Evolutionary conservation across 768 basidiomycete species (phyloP), one percentile per base, ranked within the genome.

Genomic region (Mycena maculata): DNA sequence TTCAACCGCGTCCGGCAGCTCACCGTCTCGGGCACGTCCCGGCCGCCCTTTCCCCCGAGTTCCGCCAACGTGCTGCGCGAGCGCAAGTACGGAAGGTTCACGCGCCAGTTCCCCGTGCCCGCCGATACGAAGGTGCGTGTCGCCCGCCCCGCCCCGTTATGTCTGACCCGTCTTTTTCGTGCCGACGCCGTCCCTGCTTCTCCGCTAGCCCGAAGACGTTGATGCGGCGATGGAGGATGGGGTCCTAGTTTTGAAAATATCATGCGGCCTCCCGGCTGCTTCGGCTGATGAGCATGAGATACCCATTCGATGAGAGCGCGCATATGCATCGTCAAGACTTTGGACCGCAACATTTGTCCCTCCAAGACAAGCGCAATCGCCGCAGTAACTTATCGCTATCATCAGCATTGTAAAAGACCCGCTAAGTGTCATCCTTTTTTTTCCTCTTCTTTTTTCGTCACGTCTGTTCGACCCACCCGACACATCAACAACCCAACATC

Each of bases 1-100:
- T 86, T 87, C 80, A 92, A 87, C 69, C 83, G 87, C 67, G 83
- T 87, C 67, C 89, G 83, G 73, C 88, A 90, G 72, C 79, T 93
- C 70, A 84, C 82, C 53, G 82, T 93, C 59, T 75, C 79, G 23
- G 91, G 89, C 41, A 73, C 76, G 70, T 79, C 77, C 50, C 71
- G 77, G 39, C 79, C 88, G 13, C 77, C 77, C 27, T 81, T 89
- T 66, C 76, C 79, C 30, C 44, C 70, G 58, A 5, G 45, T 48
- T 12, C 28, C n/a, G 39, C 44, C 27, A 39, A 60, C 47, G 55
- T 27, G 45, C 38, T 70, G 25, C 67, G 69, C 41, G 90, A 91
- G 77, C 81, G 90, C 68, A 85, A 80, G 72, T 86, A 81, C 72
- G 88, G 88, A 30, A 73, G 75, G 38, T 85, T 86, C 74, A 60